phyloP scores from a whole-genome alignment of 202 grass and related monocot species.

The Dendrocalamus latiflorus region DNA sequence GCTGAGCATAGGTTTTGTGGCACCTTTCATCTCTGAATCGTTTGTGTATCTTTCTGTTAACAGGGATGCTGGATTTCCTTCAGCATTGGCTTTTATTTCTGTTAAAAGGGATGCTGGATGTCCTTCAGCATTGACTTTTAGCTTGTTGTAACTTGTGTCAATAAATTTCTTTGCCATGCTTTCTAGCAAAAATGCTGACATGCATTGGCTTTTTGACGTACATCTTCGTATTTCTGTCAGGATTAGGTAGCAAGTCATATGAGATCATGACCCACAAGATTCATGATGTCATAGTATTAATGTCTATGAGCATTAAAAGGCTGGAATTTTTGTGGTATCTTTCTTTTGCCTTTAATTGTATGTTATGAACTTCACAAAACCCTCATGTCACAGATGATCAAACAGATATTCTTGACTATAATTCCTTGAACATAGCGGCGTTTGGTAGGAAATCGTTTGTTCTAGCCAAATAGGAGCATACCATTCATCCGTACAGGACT shows the following conservation, averaged over 20 bases:
- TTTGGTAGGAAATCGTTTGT: conserved; percentile 1
- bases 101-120: conserved; percentile 19
- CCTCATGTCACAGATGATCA: conserved; percentile 9
- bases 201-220: conserved; percentile 20
- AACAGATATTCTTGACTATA: neutral
- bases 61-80: conserved; percentile 21
- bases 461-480: conserved; percentile 13
- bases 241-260: conserved; percentile 53
- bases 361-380: conserved; percentile 17
- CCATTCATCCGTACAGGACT: neutral
- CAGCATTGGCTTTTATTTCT: neutral
- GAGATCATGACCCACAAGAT: conserved; percentile 47
- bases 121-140: neutral
- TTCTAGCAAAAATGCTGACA: conserved; percentile 30
- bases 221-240: conserved; percentile 39
- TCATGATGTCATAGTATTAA: conserved; percentile 49
- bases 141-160: neutral
- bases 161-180: conserved; percentile 15
- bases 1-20: neutral
- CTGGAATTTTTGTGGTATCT: conserved; percentile 31
- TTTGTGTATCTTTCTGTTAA: neutral
- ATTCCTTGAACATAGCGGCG: neutral
- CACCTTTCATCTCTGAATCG: neutral
- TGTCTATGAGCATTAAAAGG: conserved; percentile 41
- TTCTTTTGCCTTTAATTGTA: conserved; percentile 13